Evolutionary conservation across 1,139 yeast species (phyloP), one percentile per base, ranked within the genome.

Genomic region (Saccharomyces hybrid): DNA sequence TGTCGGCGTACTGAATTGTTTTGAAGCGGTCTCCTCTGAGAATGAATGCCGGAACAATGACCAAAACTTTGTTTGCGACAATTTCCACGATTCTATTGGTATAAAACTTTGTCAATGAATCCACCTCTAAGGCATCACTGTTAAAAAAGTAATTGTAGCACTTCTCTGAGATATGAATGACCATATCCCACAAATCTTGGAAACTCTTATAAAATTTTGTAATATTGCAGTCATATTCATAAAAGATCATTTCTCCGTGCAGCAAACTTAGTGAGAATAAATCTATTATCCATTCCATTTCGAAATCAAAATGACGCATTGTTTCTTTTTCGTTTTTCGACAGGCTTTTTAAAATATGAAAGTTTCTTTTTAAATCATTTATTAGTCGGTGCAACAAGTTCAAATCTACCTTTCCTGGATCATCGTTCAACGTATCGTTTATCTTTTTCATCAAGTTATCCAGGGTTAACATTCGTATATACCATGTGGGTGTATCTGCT

Each of bases 81-180:
- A 66, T 54, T 44, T 62, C 70, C n/a, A 65, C 62, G 16, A 63
- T 63, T 50, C 65, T 59, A 49, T 67, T 66, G 7, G 63, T 59
- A 53, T 63, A 68, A 46, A 66, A 67, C 38, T 60, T 59, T 4
- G 59, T 54, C 48, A 57, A 63, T 9, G 60, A 57, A 28, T 59
- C 60, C 5, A 58, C 25, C 20, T 52, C 49, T 25, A 51, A 52
- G 5, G 58, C 52, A 1, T 50, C 54, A 2, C 54, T 44, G 14
- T 52, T 57, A 32, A 57, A 55, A 49, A 66, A 61, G 50, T 62
- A 63, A 11, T 54, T 52, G 32, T 59, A 52, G 53, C 65, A 64
- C n/a, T 57, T 56, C 27, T 54, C 53, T 3, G 66, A 50, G 6
- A 67, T 38, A 25, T 53, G 53, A 13, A 65, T 53, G 2, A 63